Base-by-base conservation (phyloP, 768 basidiomycete species). In the Grammothele lineata region DNA sequence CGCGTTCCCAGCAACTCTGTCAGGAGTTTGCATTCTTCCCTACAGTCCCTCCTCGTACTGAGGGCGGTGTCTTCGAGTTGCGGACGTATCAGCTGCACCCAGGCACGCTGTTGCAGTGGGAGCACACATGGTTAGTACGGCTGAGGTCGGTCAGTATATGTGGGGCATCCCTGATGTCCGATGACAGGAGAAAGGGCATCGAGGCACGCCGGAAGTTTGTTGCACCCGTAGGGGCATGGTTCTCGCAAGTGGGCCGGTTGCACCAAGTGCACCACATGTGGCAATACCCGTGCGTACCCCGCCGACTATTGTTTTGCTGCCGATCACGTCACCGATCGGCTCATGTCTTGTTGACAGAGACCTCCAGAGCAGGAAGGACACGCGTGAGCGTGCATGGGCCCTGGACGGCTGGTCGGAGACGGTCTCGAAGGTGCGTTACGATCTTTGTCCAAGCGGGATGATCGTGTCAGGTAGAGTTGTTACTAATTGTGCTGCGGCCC, bases 1-100 rank as follows among this genome's bases (percentile, higher is more conserved):
- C 81, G 14, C 81, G 94, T 34, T 75, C 82, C 24, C 76, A 77
- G 14, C 92, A 95, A 56, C 76, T 95, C 39, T 83, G 79, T 56
- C 91, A 92, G 62, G 95, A 99, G 64, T 99, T 99, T 67, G 91
- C 90, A 1, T 95, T 97, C 70, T 82, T 94, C 62, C 92, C 93
- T 5, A 90, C 92, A 1, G 78, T 89, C 17, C 92, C 93, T 26
- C 93, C 94, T 5, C 85, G 77, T 55, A 75, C 81, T 4, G 78
- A 87, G 56, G 95, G 94, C 5, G 95, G 96, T 5, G 73, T 99
- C 37, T 99, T 96, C 62, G 96, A 99, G 68, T 72, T 98, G 57
- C 77, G 96, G 57, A 82, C 78, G 30, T 99, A 99, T 68, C 82
- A 82, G 62, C 68, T 96, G 48, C 82, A 85, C 58, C 90, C 95